phyloP scores from a whole-genome alignment of 2,329 filamentous ascomycete genomes.

The Alternaria brassicae region DNA sequence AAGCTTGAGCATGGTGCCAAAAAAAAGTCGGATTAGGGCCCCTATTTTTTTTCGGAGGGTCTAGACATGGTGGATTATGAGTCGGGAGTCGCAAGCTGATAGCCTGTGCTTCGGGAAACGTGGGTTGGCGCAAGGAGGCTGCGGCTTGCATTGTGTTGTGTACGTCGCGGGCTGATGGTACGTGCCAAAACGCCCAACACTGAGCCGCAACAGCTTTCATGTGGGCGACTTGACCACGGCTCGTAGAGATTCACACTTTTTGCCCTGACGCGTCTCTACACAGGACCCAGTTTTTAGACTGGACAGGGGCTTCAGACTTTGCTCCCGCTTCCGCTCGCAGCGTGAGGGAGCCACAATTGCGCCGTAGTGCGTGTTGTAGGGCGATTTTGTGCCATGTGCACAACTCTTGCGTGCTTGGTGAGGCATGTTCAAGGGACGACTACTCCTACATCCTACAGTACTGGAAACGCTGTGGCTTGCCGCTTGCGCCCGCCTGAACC shows the following conservation, averaged over 20 bases:
- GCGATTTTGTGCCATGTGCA: slow-evolving; percentile 16
- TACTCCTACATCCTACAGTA: too few species aligned
- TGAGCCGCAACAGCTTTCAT: slow-evolving; percentile 13
- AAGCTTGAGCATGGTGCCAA: slow-evolving; percentile 8
- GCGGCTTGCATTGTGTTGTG: slow-evolving; percentile 20
- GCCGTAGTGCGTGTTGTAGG: slow-evolving; percentile 14
- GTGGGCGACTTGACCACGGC: slow-evolving; percentile 3
- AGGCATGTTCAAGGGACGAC: not conserved
- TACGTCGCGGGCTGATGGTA: slow-evolving; percentile 16
- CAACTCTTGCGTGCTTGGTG: slow-evolving; percentile 7
- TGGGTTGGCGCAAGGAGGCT: slow-evolving; percentile 17
- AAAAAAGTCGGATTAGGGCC: slow-evolving; percentile 14
- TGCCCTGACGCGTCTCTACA: slow-evolving; percentile 14
- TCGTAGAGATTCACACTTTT: slow-evolving; percentile 8
- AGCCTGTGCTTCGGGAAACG: slow-evolving; percentile 20
- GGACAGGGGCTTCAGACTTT: slow-evolving; percentile 19
- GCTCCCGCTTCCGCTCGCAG: slow-evolving; percentile 10
- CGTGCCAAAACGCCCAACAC: slow-evolving; percentile 7
- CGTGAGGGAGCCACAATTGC: slow-evolving; percentile 10
- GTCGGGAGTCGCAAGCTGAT: slow-evolving; percentile 16
- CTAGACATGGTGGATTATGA: slow-evolving; percentile 21
- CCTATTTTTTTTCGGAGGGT: slow-evolving; percentile 21
- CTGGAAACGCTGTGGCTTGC: slow-evolving; percentile 7
- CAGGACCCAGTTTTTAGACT: slow-evolving; percentile 15
- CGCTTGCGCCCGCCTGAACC: slow-evolving; percentile 2